A percentile compares a stretch with the other conserved stretches of the same genome.
Conservation (phyloP, 441 rosid genomes). For the Mallotus repandus region DNA sequence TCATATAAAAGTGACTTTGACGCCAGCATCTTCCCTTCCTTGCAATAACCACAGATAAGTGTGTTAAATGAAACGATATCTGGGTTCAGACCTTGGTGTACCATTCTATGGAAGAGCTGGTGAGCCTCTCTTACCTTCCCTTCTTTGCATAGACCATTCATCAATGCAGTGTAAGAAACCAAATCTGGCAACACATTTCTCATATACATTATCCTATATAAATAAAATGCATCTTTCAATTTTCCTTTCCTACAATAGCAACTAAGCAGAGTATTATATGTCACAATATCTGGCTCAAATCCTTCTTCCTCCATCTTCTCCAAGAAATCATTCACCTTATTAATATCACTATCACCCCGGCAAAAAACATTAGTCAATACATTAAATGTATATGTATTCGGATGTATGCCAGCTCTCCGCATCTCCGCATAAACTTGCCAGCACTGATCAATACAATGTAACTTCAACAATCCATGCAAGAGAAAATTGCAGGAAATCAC, state of each 20-base stretch:
- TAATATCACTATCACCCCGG: slow-evolving; percentile 36
- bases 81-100: slow-evolving; percentile 58
- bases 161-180: slow-evolving; percentile 70
- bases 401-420: slow-evolving; percentile 55
- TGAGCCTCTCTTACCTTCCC: slow-evolving; percentile 75
- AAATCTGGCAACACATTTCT: slow-evolving; percentile 67
- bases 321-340: slow-evolving; percentile 62
- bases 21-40: slow-evolving; percentile 62
- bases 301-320: slow-evolving; percentile 97
- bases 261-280: slow-evolving; percentile 76
- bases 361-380: slow-evolving; percentile 68
- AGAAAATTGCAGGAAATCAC: slow-evolving; percentile 74
- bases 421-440: slow-evolving; percentile 73
- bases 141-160: slow-evolving; percentile 73
- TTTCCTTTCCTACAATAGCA: slow-evolving; percentile 72
- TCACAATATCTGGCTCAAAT: slow-evolving; percentile 80
- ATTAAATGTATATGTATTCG: slow-evolving; percentile 71
- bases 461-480: slow-evolving; percentile 63
- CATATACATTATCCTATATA: slow-evolving; percentile 70
- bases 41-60: slow-evolving; percentile 69
- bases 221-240: slow-evolving; percentile 70
- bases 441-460: slow-evolving; percentile 48
- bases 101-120: slow-evolving; percentile 68
- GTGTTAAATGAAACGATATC: slow-evolving; percentile 70
- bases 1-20: slow-evolving; percentile 52